Percentiles rank a stretch among this genome's conserved stretches.
Evolutionary conservation across 192 early-diverging fungal species (phyloP).

Genomic region (Backusella tarrabulga): DNA sequence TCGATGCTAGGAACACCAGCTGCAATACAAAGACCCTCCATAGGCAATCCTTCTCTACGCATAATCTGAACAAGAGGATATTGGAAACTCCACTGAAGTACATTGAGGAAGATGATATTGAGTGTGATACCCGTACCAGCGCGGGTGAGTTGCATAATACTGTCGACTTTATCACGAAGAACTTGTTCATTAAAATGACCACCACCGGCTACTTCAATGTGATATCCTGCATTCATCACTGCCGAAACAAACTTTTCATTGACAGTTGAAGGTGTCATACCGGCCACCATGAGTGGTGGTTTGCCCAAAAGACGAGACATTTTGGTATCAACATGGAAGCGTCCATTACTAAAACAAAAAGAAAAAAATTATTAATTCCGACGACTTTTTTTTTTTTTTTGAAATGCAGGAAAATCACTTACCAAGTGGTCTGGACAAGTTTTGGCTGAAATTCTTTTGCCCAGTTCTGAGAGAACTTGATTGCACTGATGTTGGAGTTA

Average conservation of each 20-base stretch:
- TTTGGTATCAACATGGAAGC: conserved; percentile 81
- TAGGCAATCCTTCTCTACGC: conserved; percentile 80
- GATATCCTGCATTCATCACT: conserved; percentile 88
- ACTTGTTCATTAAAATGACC: conserved; percentile 78
- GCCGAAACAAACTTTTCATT: conserved; percentile 81
- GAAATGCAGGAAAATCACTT: background rate
- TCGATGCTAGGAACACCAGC: conserved; percentile 90
- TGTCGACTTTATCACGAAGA: conserved; percentile 66
- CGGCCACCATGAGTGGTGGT: conserved; percentile 93
- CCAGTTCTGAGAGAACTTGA: conserved; percentile 87
- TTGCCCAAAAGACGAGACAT: conserved; percentile 83
- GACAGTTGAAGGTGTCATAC: conserved; percentile 91
- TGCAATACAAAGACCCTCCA: conserved; percentile 88
- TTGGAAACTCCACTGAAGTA: conserved; percentile 90
- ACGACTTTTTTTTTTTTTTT: background rate
- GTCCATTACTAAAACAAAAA: conserved; percentile 44
- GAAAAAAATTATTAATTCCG: conserved; percentile 4
- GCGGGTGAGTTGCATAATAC: conserved; percentile 68
- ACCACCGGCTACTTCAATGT: conserved; percentile 89
- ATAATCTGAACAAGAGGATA: conserved; percentile 78
- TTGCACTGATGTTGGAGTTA: conserved; percentile 65
- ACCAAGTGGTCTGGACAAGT: conserved; percentile 65
- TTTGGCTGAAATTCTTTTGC: conserved; percentile 76
- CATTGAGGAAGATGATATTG: conserved; percentile 91
- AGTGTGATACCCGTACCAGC: conserved; percentile 88